phyloP scores from a whole-genome alignment of 108 stramenopile species.

The Stephanodiscus triporus region DNA sequence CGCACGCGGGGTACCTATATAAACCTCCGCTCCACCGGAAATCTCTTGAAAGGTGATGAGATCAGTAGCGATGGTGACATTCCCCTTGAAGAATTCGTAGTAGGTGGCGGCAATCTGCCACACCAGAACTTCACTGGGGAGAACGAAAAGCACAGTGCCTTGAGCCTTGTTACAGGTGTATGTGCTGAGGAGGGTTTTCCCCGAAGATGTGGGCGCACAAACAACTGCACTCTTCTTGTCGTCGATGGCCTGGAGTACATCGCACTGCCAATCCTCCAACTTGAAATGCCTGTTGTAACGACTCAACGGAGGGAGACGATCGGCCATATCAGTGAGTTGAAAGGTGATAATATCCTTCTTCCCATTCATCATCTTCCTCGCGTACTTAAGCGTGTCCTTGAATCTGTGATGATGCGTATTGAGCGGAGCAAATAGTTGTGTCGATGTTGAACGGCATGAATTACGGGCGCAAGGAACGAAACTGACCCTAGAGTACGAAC shows the following conservation, averaged over 20 bases:
- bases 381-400: slow-evolving; percentile 94
- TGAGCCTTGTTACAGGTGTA: slow-evolving; percentile 93
- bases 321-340: slow-evolving; percentile 96
- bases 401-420: slow-evolving; percentile 33
- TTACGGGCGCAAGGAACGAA: background rate
- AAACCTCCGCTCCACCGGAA: slow-evolving; percentile 90
- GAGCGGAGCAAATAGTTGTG: background rate
- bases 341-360: slow-evolving; percentile 89
- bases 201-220: slow-evolving; percentile 97
- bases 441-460: background rate
- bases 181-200: slow-evolving; percentile 98
- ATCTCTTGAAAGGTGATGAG: slow-evolving; percentile 91
- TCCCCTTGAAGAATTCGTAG: slow-evolving; percentile 95
- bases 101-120: slow-evolving; percentile 99
- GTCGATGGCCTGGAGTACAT: slow-evolving; percentile 92
- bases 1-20: slow-evolving; percentile 97
- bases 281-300: slow-evolving; percentile 93
- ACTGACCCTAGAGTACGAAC: background rate
- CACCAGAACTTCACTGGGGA: slow-evolving; percentile 98
- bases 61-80: slow-evolving; percentile 93
- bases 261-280: slow-evolving; percentile 98
- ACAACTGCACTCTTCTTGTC: slow-evolving; percentile 92
- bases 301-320: slow-evolving; percentile 97
- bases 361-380: slow-evolving; percentile 88
- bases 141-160: slow-evolving; percentile 94